phyloP scores from a whole-genome alignment of 257 asterid species.

The Vinca minor region DNA sequence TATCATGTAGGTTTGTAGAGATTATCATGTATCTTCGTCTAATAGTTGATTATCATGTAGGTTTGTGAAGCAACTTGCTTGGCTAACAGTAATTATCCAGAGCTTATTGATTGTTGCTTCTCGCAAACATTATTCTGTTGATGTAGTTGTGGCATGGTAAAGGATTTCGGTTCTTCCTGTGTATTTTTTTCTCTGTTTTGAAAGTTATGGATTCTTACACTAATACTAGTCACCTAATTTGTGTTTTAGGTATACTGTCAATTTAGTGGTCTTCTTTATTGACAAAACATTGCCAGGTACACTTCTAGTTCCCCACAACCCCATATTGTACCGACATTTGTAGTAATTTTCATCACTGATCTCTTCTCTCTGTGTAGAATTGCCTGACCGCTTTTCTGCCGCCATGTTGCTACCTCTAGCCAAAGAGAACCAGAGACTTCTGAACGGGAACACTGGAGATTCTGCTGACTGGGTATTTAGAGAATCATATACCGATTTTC shows the following conservation, averaged over 20 bases:
- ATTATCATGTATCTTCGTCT: too few relatives aligned
- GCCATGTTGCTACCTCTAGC: constrained; percentile 62
- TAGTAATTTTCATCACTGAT: neutral
- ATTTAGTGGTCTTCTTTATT: constrained; percentile 82
- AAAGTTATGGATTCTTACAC: neutral
- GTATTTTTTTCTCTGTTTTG: constrained; percentile 2
- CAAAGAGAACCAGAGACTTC: constrained; percentile 71
- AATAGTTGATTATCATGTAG: too few relatives aligned
- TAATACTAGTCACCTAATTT: constrained; percentile 1
- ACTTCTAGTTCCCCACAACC: neutral
- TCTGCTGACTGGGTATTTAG: constrained; percentile 75
- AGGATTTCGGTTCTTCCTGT: neutral
- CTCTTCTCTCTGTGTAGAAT: constrained; percentile 34
- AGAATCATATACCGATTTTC: too few relatives aligned
- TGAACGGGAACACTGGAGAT: constrained; percentile 71
- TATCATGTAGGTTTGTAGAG: too few relatives aligned
- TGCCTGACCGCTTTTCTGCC: constrained; percentile 71
- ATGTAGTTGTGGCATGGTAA: constrained; percentile 95
- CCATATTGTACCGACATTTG: neutral
- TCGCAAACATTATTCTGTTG: constrained; percentile 93
- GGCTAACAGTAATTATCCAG: constrained; percentile 67
- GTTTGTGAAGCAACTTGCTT: constrained; percentile 71
- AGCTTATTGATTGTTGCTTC: constrained; percentile 92
- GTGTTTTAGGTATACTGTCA: constrained; percentile 78
- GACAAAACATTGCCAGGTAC: constrained; percentile 84